A percentile compares a stretch with the other conserved stretches of the same genome.
Evolutionary conservation across 2,329 filamentous ascomycete species (phyloP).

Genomic region (Fusarium sp.): DNA sequence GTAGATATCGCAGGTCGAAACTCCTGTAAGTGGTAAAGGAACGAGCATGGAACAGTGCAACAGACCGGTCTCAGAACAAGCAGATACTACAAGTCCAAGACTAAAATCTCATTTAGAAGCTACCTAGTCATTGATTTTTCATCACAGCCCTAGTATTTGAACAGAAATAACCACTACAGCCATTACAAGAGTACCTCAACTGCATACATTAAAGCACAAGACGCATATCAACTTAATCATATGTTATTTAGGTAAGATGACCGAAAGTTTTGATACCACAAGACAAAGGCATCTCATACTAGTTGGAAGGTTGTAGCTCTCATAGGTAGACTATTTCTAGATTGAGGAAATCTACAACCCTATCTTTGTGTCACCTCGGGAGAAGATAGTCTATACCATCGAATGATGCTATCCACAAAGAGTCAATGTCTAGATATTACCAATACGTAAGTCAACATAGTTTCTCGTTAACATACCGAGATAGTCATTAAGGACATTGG

Average conservation of each 20-base stretch:
- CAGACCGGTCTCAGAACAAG: too few species aligned
- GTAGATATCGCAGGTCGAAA: too few species aligned
- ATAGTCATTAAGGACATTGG: background rate
- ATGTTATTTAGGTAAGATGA: background rate
- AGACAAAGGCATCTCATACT: background rate
- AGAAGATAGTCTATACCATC: background rate
- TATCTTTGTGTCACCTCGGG: background rate
- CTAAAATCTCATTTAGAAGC: too few species aligned
- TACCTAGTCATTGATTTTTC: background rate
- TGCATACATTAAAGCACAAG: background rate
- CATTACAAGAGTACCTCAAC: background rate
- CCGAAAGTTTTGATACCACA: background rate
- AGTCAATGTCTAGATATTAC: background rate
- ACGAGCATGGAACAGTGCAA: too few species aligned
- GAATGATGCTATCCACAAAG: background rate
- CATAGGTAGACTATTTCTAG: background rate
- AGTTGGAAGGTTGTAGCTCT: too few species aligned
- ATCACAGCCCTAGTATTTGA: background rate
- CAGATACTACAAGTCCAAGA: too few species aligned
- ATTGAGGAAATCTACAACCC: background rate
- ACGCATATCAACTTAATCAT: background rate
- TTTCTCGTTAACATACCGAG: background rate
- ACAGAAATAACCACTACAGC: background rate
- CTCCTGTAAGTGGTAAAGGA: too few species aligned
- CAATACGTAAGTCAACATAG: background rate